These are phyloP conservation scores for Gaertneriomyces semiglobifer DNA, from an alignment of 192 early-diverging fungal genomes.

Conservation along the genomic window DNA sequence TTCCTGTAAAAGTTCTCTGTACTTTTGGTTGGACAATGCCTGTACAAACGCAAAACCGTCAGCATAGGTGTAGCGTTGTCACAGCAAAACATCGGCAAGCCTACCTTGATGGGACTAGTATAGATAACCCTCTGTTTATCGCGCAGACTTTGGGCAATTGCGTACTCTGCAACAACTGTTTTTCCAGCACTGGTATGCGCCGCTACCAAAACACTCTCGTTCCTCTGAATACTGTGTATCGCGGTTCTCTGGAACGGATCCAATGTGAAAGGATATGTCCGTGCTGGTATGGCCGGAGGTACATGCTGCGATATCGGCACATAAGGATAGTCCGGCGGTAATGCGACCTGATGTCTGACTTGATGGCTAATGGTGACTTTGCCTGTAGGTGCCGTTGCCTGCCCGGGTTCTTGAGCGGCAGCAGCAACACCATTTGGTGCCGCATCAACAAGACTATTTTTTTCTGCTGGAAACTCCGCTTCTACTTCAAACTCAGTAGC, in stretches of 20 bases:
- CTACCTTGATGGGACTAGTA: constrained; percentile 92
- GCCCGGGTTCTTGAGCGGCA: neutral
- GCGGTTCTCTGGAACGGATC: constrained; percentile 95
- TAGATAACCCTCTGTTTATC: constrained; percentile 95
- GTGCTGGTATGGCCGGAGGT: constrained; percentile 71
- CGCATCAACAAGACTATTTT: neutral
- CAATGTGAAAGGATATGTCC: constrained; percentile 84
- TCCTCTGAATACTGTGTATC: constrained; percentile 82
- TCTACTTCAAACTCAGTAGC: constrained; percentile 22
- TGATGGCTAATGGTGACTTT: constrained; percentile 28
- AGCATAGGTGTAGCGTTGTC: neutral
- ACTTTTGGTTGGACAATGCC: constrained; percentile 98
- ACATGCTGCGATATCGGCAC: constrained; percentile 83
- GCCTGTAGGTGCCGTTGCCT: constrained; percentile 8
- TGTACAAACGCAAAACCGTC: constrained; percentile 22
- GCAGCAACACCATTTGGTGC: neutral
- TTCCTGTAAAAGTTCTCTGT: constrained; percentile 87
- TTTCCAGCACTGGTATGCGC: constrained; percentile 98
- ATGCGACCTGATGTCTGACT: constrained; percentile 92
- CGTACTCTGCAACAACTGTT: constrained; percentile 98
- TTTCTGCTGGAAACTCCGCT: constrained; percentile 12
- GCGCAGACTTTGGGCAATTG: constrained; percentile 83
- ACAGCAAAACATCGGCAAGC: neutral
- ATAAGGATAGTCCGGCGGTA: constrained; percentile 84
- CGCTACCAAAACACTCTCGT: constrained; percentile 91